Base-by-base conservation (phyloP, 305 asterid species). In the Stenogyne calaminthoides region DNA sequence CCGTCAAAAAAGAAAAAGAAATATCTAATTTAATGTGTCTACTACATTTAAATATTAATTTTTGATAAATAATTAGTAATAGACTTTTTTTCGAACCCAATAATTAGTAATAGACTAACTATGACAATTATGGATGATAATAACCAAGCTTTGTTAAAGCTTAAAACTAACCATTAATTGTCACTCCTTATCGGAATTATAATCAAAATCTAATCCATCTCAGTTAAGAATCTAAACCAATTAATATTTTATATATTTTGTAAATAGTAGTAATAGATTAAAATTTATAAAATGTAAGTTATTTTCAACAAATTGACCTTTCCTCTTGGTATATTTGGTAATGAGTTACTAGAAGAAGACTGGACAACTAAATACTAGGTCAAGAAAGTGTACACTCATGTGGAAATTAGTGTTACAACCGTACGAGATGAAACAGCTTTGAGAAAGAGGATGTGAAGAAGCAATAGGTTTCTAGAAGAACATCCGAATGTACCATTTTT, bases 401-500 rank as follows among this genome's bases (percentile, higher is more conserved):
- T 55, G 49, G 32, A 57, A 79, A 57, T 9, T 34, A 51, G 56
- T 14, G 51, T 44, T 22, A 12, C 20, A 20, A 0, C 9, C n/a
- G 16, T 44, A 58, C 12, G 8, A 39, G 15, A 64, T 68, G 78
- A 67, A 72, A 40, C 67, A 60, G 0, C 69, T 22, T 1, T 25
- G 11, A 60, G 77, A 66, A 71, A 65, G 77, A 65, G 65, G 44
- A 47, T 66, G 47, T 47, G 69, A 63, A 63, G 44, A 7, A 22
- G n/a, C 42, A 5, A 7, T n/a, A 67, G 20, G 47, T 18, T 67
- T 77, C 73, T 77, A 64, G 80, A 77, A 56, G 40, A n/a, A 64
- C 67, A 55, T 16, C 18, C 46, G 16, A 37, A 42, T 19, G 20
- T 3, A 19, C 18, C 60, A 0, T 20, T 19, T 16, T 16, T 49